Conservation (phyloP, 2,329 filamentous ascomycete species). For the Canariomyces notabilis region DNA sequence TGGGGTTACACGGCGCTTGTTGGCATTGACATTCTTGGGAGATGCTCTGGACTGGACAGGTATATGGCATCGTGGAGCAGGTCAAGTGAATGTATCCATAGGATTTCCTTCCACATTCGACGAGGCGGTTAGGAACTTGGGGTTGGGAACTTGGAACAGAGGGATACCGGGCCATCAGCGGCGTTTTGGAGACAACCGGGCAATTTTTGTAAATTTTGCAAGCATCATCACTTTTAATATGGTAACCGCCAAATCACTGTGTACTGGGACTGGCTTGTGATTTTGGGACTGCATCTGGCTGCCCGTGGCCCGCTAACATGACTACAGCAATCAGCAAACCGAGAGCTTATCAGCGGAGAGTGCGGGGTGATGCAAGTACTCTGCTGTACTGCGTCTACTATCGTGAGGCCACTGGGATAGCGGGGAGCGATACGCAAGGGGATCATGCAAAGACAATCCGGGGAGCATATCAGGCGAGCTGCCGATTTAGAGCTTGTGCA, state of each 20-base stretch:
- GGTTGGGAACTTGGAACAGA: not conserved
- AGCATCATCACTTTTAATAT: too few species aligned
- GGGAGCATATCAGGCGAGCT: too few species aligned
- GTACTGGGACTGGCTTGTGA: too few species aligned
- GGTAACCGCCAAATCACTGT: too few species aligned
- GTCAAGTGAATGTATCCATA: not conserved
- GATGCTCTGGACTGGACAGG: not conserved
- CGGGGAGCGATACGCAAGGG: too few species aligned
- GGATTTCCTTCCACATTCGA: not conserved
- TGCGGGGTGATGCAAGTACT: constrained; percentile 13
- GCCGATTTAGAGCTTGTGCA: too few species aligned
- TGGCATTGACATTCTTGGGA: not conserved
- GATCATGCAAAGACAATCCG: too few species aligned
- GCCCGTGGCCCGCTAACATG: constrained; percentile 5
- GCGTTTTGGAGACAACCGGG: not conserved
- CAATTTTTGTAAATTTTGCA: too few species aligned
- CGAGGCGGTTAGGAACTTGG: too few species aligned
- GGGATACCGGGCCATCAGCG: constrained; percentile 1
- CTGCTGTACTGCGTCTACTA: too few species aligned
- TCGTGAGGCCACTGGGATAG: too few species aligned
- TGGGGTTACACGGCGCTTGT: not conserved
- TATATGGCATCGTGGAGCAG: not conserved
- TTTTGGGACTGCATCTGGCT: too few species aligned
- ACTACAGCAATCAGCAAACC: constrained; percentile 2
- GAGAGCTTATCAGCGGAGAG: constrained; percentile 14